These are phyloP conservation scores for Cicer cuneatum DNA, from an alignment of 306 rosid species.

Conservation along the genomic window DNA sequence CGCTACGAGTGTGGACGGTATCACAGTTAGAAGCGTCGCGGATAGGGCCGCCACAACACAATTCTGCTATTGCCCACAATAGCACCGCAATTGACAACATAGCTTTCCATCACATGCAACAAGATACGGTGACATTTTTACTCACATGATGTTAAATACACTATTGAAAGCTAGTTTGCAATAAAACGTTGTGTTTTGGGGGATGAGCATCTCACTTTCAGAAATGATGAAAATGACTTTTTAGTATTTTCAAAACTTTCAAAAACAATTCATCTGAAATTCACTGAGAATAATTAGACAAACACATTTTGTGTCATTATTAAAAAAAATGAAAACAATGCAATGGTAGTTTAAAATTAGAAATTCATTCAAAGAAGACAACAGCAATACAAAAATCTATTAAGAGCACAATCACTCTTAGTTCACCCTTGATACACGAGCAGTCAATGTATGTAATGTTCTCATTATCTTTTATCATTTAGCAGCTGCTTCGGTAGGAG, in stretches of 20 bases:
- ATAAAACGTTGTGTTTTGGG: too few species aligned
- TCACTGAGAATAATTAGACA: neutral
- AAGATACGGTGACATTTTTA: neutral
- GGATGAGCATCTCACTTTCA: neutral
- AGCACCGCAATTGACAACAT: too few species aligned
- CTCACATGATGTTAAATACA: too few species aligned
- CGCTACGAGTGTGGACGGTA: too few species aligned
- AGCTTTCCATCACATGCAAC: neutral
- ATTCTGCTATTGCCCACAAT: too few species aligned
- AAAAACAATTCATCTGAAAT: neutral
- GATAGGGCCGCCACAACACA: too few species aligned
- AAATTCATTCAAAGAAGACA: conserved; percentile 30
- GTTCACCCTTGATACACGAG: conserved; percentile 1
- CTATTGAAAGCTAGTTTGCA: too few species aligned
- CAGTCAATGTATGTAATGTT: neutral
- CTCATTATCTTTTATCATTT: conserved; percentile 38
- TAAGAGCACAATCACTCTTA: conserved; percentile 22
- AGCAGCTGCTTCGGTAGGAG: conserved; percentile 75
- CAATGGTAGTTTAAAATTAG: conserved; percentile 14
- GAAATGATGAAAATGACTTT: neutral
- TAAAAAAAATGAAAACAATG: neutral
- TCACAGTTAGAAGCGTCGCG: too few species aligned
- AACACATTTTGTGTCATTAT: neutral
- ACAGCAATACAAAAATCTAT: conserved; percentile 31
- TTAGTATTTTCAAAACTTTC: neutral